phyloP scores from a whole-genome alignment of 768 basidiomycete genomes.

The Suillus alpinus region DNA sequence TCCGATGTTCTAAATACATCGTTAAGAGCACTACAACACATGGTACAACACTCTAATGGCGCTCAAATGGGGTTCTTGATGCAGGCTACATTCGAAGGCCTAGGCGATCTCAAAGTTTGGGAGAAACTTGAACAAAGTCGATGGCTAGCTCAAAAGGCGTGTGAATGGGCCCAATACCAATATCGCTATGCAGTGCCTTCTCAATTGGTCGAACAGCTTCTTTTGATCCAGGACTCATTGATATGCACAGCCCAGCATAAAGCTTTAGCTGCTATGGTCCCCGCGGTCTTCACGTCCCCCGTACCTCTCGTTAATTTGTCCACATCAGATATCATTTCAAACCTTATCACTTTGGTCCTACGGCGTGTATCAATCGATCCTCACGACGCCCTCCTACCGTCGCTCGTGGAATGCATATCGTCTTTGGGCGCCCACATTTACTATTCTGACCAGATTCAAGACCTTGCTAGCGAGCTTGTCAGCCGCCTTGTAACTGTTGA shows the following conservation, averaged over 20 bases:
- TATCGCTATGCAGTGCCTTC: slow-evolving; percentile 91
- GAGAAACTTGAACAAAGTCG: slow-evolving; percentile 64
- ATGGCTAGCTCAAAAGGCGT: slow-evolving; percentile 75
- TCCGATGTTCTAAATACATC: slow-evolving; percentile 74
- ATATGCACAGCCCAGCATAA: slow-evolving; percentile 49
- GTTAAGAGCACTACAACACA: slow-evolving; percentile 65
- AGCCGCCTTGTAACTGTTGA: slow-evolving; percentile 71
- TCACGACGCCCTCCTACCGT: slow-evolving; percentile 62
- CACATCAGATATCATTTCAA: slow-evolving; percentile 84
- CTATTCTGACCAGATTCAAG: slow-evolving; percentile 95
- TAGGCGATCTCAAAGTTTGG: slow-evolving; percentile 68
- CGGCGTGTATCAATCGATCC: slow-evolving; percentile 63
- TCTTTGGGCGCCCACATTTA: slow-evolving; percentile 90
- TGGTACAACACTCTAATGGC: slow-evolving; percentile 76
- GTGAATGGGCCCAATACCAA: slow-evolving; percentile 91
- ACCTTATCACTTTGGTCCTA: slow-evolving; percentile 69
- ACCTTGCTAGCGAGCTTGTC: slow-evolving; percentile 82
- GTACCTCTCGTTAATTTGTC: slow-evolving; percentile 86
- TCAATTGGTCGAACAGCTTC: slow-evolving; percentile 74
- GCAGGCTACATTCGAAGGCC: slow-evolving; percentile 66
- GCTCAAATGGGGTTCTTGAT: slow-evolving; percentile 70
- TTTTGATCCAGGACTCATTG: slow-evolving; percentile 55
- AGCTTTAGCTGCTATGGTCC: slow-evolving; percentile 75
- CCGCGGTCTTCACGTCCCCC: slow-evolving; percentile 76
- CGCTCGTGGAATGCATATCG: slow-evolving; percentile 72